Evolutionary conservation across 305 asterid genomes (phyloP).

Genomic region (Euphrasia arctica): DNA sequence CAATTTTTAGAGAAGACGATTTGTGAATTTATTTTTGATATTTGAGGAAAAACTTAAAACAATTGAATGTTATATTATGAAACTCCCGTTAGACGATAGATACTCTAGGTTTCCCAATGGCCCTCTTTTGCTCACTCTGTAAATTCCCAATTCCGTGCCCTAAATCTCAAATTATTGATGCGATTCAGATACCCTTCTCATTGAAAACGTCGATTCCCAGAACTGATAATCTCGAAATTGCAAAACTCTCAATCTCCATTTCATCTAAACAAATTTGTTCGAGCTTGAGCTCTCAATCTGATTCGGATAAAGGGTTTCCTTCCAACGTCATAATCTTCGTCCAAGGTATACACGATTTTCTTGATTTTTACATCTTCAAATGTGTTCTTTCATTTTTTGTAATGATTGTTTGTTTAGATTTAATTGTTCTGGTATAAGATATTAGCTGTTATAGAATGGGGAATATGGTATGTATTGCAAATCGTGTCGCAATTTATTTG

Average conservation of each 20-base stretch:
- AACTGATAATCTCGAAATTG: background rate
- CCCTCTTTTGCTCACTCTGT: slow-evolving; percentile 30
- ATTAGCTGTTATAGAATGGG: slow-evolving; percentile 5
- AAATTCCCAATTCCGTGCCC: slow-evolving; percentile 26
- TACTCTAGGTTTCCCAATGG: slow-evolving; percentile 24
- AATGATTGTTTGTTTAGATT: background rate
- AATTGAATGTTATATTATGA: too few species aligned
- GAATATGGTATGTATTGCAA: background rate
- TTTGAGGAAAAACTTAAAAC: too few species aligned
- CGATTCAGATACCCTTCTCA: slow-evolving; percentile 24
- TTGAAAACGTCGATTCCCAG: slow-evolving; percentile 16
- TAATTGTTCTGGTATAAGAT: background rate
- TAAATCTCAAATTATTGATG: slow-evolving; percentile 19
- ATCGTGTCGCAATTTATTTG: too few species aligned
- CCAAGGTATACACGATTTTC: slow-evolving; percentile 33
- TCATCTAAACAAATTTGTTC: slow-evolving; percentile 24
- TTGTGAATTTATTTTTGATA: too few species aligned
- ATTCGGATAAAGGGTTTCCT: slow-evolving; percentile 23
- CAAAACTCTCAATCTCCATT: slow-evolving; percentile 25
- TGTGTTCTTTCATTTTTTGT: background rate
- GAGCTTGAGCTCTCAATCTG: slow-evolving; percentile 33
- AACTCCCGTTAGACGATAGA: too few species aligned
- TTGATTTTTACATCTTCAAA: background rate
- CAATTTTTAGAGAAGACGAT: too few species aligned
- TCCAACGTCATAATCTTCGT: slow-evolving; percentile 38